Conservation (phyloP, 1,284 basidiomycete species). For the Mycena sp. region DNA sequence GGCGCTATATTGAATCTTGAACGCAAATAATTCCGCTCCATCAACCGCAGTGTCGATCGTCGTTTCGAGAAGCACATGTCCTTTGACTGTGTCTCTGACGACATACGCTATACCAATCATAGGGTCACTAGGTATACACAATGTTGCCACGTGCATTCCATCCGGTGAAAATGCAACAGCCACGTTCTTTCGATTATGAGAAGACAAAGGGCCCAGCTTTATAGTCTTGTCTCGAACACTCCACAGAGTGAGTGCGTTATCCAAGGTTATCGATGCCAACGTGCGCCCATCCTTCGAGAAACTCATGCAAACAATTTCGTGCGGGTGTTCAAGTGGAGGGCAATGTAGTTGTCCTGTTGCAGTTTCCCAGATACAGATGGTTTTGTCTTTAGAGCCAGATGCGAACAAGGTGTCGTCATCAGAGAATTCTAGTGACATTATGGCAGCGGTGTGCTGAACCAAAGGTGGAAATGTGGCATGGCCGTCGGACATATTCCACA, state of each 20-base stretch:
- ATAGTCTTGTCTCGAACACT: background rate
- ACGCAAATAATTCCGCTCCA: background rate
- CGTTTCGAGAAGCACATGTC: background rate
- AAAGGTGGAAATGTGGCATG: background rate
- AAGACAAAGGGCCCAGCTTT: background rate
- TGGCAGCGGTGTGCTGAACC: background rate
- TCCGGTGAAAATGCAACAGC: background rate
- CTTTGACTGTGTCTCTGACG: background rate
- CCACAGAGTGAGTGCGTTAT: background rate
- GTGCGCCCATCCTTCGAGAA: background rate
- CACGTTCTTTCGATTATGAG: background rate
- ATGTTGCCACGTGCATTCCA: background rate
- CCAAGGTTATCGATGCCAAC: background rate
- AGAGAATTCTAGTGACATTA: background rate
- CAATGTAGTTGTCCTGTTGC: background rate
- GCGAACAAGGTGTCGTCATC: background rate
- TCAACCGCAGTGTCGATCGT: background rate
- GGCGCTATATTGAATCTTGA: background rate
- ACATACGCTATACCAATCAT: background rate
- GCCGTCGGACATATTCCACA: constrained; percentile 1
- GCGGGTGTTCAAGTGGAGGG: background rate
- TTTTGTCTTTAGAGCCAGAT: background rate
- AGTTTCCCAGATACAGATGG: background rate
- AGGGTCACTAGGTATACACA: background rate
- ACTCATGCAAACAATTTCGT: background rate